phyloP scores from a whole-genome alignment of 164 flowering plant genomes.

The Aristolochia californica region DNA sequence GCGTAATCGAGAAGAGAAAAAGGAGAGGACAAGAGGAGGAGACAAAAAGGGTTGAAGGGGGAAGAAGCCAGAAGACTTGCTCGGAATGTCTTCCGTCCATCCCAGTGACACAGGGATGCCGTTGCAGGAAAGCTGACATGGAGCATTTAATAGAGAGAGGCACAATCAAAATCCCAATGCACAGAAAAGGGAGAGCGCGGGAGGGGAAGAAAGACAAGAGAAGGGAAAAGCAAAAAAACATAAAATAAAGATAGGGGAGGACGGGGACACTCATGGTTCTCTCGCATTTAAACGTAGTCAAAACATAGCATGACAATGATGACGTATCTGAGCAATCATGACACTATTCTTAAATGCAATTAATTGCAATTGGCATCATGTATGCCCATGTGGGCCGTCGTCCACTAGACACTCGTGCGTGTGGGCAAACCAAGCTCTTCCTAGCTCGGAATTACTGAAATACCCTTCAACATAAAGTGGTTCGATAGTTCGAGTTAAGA shows the following conservation, averaged over 20 bases:
- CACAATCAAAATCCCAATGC: constrained; percentile 9
- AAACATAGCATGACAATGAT: constrained; percentile 9
- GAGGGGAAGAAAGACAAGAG: background rate
- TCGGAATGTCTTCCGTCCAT: background rate
- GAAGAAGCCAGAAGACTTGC: background rate
- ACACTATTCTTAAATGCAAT: background rate
- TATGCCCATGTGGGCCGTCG: background rate
- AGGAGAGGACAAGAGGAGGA: background rate
- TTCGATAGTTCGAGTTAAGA: too few relatives aligned
- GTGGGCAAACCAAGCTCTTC: too few relatives aligned
- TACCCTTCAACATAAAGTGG: too few relatives aligned
- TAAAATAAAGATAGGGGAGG: background rate
- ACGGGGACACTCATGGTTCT: background rate
- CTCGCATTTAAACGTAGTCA: constrained; percentile 7
- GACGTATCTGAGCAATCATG: constrained; percentile 8
- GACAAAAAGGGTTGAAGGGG: background rate
- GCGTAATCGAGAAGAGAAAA: background rate
- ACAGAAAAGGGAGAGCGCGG: background rate
- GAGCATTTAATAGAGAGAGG: constrained; percentile 3
- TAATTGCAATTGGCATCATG: background rate
- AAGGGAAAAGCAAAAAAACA: background rate
- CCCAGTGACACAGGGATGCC: background rate
- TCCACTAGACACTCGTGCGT: background rate
- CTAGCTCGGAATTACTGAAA: too few relatives aligned
- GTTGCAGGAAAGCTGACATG: constrained; percentile 5